A percentile compares a stretch with the other conserved stretches of the same genome.
These are phyloP conservation scores for Flaveria linearis DNA, from an alignment of 129 eudicot genomes.

Conservation along the genomic window DNA sequence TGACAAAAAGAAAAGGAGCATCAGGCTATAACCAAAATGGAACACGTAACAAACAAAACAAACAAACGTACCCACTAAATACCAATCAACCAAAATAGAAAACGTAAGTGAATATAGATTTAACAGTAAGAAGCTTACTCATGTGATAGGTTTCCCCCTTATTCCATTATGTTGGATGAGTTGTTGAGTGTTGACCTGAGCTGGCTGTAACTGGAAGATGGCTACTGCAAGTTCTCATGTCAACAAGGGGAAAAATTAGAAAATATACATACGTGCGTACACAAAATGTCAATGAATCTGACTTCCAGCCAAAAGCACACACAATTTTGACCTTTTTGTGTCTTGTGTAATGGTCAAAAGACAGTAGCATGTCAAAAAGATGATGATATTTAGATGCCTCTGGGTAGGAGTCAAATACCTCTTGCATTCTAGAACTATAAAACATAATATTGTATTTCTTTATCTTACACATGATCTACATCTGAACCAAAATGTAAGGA, in stretches of 20 bases:
- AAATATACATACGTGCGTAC: slow-evolving; percentile 17
- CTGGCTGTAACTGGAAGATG: slow-evolving; percentile 30
- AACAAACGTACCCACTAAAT: too few relatives aligned
- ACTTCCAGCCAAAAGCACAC: slow-evolving; percentile 25
- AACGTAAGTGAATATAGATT: background rate
- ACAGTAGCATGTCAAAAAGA: slow-evolving; percentile 31
- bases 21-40: background rate
- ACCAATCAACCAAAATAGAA: background rate
- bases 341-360: slow-evolving; percentile 34
- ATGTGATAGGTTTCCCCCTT: slow-evolving; percentile 1
- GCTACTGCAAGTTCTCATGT: slow-evolving; percentile 33
- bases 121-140: background rate
- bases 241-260: slow-evolving; percentile 6
- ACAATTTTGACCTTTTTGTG: slow-evolving; percentile 11
- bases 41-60: background rate
- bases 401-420: slow-evolving; percentile 42
- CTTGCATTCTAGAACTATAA: slow-evolving; percentile 9
- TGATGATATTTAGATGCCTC: slow-evolving; percentile 31
- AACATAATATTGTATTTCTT: slow-evolving; percentile 12
- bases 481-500: background rate
- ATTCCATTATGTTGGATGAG: background rate
- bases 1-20: slow-evolving; percentile 4
- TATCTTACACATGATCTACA: slow-evolving; percentile 9
- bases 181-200: slow-evolving; percentile 29
- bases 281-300: slow-evolving; percentile 16